Conservation (phyloP, 2,329 filamentous ascomycete genomes). For the Aspergillus arachidicola region DNA sequence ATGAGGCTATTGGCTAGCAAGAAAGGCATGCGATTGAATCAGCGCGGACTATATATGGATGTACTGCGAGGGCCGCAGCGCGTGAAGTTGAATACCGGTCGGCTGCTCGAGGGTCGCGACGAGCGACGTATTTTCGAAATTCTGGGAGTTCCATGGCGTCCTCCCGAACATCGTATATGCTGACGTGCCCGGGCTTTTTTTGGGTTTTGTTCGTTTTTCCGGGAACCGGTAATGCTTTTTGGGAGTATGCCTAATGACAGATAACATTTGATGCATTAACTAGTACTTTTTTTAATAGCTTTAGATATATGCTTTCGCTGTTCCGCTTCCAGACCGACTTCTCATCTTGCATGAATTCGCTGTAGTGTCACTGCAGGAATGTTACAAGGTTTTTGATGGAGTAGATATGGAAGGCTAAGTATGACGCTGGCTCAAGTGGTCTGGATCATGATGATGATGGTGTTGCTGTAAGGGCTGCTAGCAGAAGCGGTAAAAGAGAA, state of each 20-base stretch:
- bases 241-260: slow-evolving; percentile 10
- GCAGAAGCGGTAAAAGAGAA: slow-evolving; percentile 4
- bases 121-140: slow-evolving; percentile 23
- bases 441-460: not conserved
- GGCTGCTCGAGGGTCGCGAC: slow-evolving; percentile 22
- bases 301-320: slow-evolving; percentile 5
- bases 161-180: slow-evolving; percentile 75
- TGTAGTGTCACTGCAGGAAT: slow-evolving; percentile 1
- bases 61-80: slow-evolving; percentile 43
- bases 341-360: slow-evolving; percentile 13
- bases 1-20: slow-evolving; percentile 76
- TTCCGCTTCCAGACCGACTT: slow-evolving; percentile 19
- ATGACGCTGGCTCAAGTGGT: not conserved
- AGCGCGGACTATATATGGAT: slow-evolving; percentile 74
- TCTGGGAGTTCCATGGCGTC: slow-evolving; percentile 61
- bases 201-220: slow-evolving; percentile 1
- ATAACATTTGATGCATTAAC: slow-evolving; percentile 14
- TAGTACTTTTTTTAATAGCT: slow-evolving; percentile 3
- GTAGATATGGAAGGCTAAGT: not conserved
- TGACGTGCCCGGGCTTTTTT: slow-evolving; percentile 42
- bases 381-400: not conserved
- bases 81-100: slow-evolving; percentile 19
- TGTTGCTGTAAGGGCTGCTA: slow-evolving; percentile 1
- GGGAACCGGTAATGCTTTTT: not conserved
- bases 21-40: slow-evolving; percentile 83